These are phyloP conservation scores for Claviceps cyperi DNA, from an alignment of 2,329 filamentous ascomycete species.

Conservation along the genomic window DNA sequence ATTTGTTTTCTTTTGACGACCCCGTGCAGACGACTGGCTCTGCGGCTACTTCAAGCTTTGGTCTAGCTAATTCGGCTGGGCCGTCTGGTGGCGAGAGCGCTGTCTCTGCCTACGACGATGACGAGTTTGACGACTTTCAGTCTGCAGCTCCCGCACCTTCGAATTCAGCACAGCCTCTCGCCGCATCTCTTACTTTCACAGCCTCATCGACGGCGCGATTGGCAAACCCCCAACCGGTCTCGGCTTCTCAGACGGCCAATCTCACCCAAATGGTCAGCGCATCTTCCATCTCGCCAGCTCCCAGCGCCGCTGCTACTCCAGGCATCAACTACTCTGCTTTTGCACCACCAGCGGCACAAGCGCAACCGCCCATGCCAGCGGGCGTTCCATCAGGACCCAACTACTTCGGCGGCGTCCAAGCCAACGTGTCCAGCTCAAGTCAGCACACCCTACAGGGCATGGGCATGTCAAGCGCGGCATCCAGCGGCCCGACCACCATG, in stretches of 20 bases:
- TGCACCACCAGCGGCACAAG: conserved; percentile 23
- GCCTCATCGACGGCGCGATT: conserved; percentile 50
- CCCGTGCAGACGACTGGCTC: conserved; percentile 37
- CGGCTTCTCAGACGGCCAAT: conserved; percentile 66
- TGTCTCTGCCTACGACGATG: conserved; percentile 44
- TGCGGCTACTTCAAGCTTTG: conserved; percentile 30
- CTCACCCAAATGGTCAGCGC: conserved; percentile 68
- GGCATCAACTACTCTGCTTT: conserved; percentile 52
- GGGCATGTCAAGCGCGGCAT: conserved; percentile 20
- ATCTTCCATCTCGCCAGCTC: conserved; percentile 64
- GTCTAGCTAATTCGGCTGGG: conserved; percentile 29
- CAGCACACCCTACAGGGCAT: conserved; percentile 12
- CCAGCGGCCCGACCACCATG: conserved; percentile 23
- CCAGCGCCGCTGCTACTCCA: conserved; percentile 39
- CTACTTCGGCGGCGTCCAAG: conserved; percentile 78
- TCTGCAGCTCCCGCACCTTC: conserved; percentile 54
- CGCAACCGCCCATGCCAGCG: conserved; percentile 38
- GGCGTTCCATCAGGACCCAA: conserved; percentile 72
- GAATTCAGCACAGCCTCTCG: conserved; percentile 31
- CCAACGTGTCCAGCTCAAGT: conserved; percentile 16
- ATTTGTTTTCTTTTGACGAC: conserved; percentile 88
- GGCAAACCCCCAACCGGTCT: conserved; percentile 70
- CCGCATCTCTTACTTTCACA: conserved; percentile 33
- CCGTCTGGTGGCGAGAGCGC: conserved; percentile 8
- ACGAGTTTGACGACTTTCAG: conserved; percentile 97